Conservation (phyloP, 805 yeast species). For the Candida odintsovae region DNA sequence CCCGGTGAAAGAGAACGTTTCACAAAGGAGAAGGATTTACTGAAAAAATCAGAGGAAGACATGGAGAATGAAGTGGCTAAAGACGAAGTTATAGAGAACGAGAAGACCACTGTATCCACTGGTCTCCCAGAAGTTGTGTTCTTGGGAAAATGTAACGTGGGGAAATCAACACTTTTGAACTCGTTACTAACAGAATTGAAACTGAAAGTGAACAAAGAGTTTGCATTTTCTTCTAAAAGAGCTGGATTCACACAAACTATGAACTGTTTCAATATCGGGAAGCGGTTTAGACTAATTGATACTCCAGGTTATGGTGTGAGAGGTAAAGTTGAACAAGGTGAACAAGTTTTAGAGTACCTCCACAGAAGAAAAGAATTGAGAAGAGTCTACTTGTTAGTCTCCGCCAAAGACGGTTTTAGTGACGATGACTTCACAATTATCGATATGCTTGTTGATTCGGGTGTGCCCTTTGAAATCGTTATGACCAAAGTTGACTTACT, state of each 20-base stretch:
- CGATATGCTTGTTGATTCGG: slow-evolving; percentile 42
- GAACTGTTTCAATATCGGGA: slow-evolving; percentile 66
- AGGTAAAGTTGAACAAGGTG: slow-evolving; percentile 65
- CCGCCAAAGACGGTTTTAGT: slow-evolving; percentile 54
- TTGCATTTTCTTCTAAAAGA: slow-evolving; percentile 49
- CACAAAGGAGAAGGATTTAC: slow-evolving; percentile 9
- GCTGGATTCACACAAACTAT: slow-evolving; percentile 58
- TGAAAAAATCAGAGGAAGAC: slow-evolving; percentile 9
- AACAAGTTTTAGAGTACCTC: slow-evolving; percentile 58
- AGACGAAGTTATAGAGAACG: slow-evolving; percentile 2
- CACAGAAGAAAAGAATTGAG: slow-evolving; percentile 45
- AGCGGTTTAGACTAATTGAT: slow-evolving; percentile 63
- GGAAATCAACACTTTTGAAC: slow-evolving; percentile 75
- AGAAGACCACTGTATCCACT: slow-evolving; percentile 14
- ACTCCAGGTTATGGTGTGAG: slow-evolving; percentile 87
- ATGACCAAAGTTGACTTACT: slow-evolving; percentile 73
- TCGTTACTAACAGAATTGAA: slow-evolving; percentile 41
- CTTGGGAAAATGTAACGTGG: slow-evolving; percentile 80
- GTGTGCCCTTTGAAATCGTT: slow-evolving; percentile 66
- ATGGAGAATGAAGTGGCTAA: slow-evolving; percentile 7
- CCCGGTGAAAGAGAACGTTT: slow-evolving; percentile 46
- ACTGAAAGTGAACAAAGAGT: slow-evolving; percentile 22
- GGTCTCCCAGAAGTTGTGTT: slow-evolving; percentile 69
- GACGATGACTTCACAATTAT: slow-evolving; percentile 51
- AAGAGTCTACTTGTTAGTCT: slow-evolving; percentile 56